Evolutionary conservation across 768 basidiomycete species (phyloP).

Genomic region (Imleria badia): DNA sequence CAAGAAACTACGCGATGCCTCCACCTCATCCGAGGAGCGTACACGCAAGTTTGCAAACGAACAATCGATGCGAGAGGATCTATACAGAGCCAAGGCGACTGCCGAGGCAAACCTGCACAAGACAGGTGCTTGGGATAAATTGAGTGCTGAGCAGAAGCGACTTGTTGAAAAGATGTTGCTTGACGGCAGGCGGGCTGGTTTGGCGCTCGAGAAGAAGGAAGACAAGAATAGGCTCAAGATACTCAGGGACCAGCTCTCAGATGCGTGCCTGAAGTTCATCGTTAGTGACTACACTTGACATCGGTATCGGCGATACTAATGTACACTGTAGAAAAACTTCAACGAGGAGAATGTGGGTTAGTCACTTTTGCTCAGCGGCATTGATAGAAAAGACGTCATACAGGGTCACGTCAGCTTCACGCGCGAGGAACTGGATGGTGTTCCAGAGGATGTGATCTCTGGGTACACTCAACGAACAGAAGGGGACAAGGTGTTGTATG

Average conservation of each 20-base stretch:
- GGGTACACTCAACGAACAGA: conserved; percentile 69
- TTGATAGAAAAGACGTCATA: not conserved
- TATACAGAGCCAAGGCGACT: conserved; percentile 66
- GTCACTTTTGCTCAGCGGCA: not conserved
- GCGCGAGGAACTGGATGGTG: conserved; percentile 71
- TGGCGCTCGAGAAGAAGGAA: conserved; percentile 68
- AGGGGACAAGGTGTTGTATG: conserved; percentile 55
- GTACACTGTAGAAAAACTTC: conserved; percentile 65
- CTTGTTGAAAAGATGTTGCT: conserved; percentile 75
- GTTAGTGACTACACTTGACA: conserved; percentile 40
- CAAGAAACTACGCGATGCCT: conserved; percentile 75
- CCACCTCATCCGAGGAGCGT: conserved; percentile 65
- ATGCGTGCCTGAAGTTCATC: conserved; percentile 70
- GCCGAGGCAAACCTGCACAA: conserved; percentile 68
- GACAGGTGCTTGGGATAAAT: conserved; percentile 57
- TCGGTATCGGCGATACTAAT: not conserved
- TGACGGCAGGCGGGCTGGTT: conserved; percentile 75
- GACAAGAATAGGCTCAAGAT: conserved; percentile 49
- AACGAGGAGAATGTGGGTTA: conserved; percentile 74
- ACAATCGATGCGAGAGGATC: conserved; percentile 75
- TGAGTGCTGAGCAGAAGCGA: conserved; percentile 70
- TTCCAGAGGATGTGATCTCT: conserved; percentile 73
- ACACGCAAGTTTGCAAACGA: conserved; percentile 72
- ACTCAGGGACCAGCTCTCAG: conserved; percentile 75
- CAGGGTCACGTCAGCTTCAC: conserved; percentile 67